phyloP scores from a whole-genome alignment of 2,329 filamentous ascomycete genomes.

The Didymella arachidicola region DNA sequence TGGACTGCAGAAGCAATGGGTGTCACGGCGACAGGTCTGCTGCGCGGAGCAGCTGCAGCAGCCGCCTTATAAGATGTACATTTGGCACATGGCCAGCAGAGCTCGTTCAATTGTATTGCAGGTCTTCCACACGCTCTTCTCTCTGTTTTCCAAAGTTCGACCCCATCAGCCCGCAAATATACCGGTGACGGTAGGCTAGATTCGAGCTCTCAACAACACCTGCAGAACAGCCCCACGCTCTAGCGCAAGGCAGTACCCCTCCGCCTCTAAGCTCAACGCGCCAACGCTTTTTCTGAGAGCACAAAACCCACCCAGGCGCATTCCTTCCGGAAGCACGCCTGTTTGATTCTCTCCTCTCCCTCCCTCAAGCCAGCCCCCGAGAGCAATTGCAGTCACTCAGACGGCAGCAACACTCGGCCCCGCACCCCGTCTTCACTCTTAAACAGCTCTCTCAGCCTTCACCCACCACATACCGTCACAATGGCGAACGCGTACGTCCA shows the following conservation, averaged over 20 bases:
- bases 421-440: slow-evolving; percentile 26
- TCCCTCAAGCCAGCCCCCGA: slow-evolving; percentile 11
- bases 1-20: slow-evolving; percentile 26
- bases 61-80: slow-evolving; percentile 11
- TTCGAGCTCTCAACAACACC: slow-evolving; percentile 21
- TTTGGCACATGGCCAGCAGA: slow-evolving; percentile 12
- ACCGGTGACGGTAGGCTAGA: slow-evolving; percentile 9
- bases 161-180: slow-evolving; percentile 3
- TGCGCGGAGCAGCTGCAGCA: slow-evolving; percentile 5
- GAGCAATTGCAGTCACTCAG: slow-evolving; percentile 24
- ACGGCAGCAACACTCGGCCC: slow-evolving; percentile 28
- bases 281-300: slow-evolving; percentile 30
- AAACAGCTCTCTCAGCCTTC: slow-evolving; percentile 19
- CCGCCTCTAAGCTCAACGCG: slow-evolving; percentile 30
- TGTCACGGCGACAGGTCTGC: slow-evolving; percentile 22
- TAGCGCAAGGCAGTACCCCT: slow-evolving; percentile 35
- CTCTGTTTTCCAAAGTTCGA: background rate
- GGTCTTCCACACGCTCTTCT: slow-evolving; percentile 7
- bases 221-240: slow-evolving; percentile 33
- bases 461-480: slow-evolving; percentile 34
- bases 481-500: slow-evolving; percentile 72
- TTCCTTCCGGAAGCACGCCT: slow-evolving; percentile 22
- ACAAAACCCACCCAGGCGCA: slow-evolving; percentile 35
- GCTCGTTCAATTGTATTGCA: slow-evolving; percentile 13
- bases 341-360: slow-evolving; percentile 12